Evolutionary conservation across 2,329 filamentous ascomycete species (phyloP), one percentile per base, ranked within the genome.

Genomic region (Chaetomium sp.): DNA sequence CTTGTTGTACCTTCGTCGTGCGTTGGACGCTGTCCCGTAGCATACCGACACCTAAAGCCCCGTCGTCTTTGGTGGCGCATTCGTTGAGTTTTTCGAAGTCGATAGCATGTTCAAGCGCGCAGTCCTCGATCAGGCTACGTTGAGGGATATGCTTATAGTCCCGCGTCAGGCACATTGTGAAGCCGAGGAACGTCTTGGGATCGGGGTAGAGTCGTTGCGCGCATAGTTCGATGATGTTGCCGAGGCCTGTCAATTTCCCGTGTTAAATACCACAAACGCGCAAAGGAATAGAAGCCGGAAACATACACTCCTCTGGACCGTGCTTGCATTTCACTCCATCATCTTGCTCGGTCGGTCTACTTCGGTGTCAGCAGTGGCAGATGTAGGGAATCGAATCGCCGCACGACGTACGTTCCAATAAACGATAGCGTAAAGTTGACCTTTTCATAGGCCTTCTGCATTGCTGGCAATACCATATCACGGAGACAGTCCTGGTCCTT

Each of bases 141-240:
- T 88, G 77, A 1, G 94, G 92, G 37, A 99, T 96, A 6, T 84
- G 72, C 27, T 76, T 54, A 71, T 91, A 99, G 59, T 91, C 81
- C 60, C 79, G 80, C 27, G 86, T 85, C 55, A 99, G 74, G 74
- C 94, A 99, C 80, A 95, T 94, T 55, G 90, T 86, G 73, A 97
- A 99, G 59, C 92, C 92, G 27, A 99, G 84, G 65, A 87, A 91
- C 61, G 86, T 88, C 72, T 95, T 94, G 36, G 89, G 88, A 62
- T 91, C 85, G 35, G 89, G 88, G 67, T 94, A 94, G 36, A 94
- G 79, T 60, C 87, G 78, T 57, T 86, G 85, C 37, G 91, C 91
- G 73, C 94, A 99, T 49, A 99, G 86, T 70, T 96, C 87, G 71
- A 99, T 78, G 69, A 96, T 95, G 73, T 99, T 91, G 59, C 94